phyloP scores from a whole-genome alignment of 768 basidiomycete species.

The Trametes coccinea region DNA sequence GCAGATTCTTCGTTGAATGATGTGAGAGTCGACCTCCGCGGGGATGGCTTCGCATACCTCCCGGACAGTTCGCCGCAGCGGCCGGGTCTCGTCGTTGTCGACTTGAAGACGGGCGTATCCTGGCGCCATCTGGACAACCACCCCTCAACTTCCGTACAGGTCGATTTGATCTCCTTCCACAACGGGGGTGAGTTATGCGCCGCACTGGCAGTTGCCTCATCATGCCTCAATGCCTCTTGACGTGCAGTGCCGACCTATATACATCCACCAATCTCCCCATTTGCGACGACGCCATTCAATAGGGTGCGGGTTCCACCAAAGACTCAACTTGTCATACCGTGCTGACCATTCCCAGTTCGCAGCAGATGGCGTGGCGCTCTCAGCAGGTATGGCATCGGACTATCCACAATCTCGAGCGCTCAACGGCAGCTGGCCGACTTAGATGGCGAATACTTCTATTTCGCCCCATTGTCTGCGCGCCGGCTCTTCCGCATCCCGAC shows the following conservation, averaged over 20 bases:
- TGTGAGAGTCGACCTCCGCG: slow-evolving; percentile 26
- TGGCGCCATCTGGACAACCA: slow-evolving; percentile 25
- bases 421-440: not conserved
- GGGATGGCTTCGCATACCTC: slow-evolving; percentile 24
- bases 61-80: slow-evolving; percentile 22
- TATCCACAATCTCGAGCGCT: not conserved
- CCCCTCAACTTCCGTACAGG: slow-evolving; percentile 8
- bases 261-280: slow-evolving; percentile 15
- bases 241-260: slow-evolving; percentile 19
- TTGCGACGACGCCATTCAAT: slow-evolving; percentile 19
- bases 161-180: slow-evolving; percentile 20
- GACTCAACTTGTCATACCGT: not conserved
- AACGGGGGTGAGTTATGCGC: slow-evolving; percentile 14
- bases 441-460: slow-evolving; percentile 25
- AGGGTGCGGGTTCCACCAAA: not conserved
- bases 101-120: slow-evolving; percentile 20
- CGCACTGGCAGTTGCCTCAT: not conserved
- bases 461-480: slow-evolving; percentile 19
- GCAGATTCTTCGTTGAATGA: slow-evolving; percentile 29
- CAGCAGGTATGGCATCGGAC: slow-evolving; percentile 10
- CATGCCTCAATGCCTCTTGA: not conserved
- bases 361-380: slow-evolving; percentile 24
- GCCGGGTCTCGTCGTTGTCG: slow-evolving; percentile 21
- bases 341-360: slow-evolving; percentile 16
- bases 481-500: slow-evolving; percentile 25